Evolutionary conservation across 805 yeast species (phyloP), one percentile per base, ranked within the genome.

Genomic region (Lachancea lanzarotensis): DNA sequence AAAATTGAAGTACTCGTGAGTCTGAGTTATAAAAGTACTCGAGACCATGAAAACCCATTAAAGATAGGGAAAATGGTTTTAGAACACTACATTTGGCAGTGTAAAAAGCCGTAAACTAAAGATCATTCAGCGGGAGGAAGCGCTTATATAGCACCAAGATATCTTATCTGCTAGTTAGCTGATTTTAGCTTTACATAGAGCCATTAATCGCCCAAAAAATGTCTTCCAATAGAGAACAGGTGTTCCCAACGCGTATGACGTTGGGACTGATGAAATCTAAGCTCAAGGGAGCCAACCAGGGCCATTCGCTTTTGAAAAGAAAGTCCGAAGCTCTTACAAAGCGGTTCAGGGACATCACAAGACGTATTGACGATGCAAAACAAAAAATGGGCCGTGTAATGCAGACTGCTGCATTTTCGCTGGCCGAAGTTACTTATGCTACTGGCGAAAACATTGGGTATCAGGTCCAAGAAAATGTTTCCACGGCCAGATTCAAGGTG

Each of bases 241-340:
- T 90, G 38, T 90, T 90, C 67, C 96, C 98, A 29, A 90, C 98
- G 42, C 90, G 97, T 69, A 90, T 90, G 97, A 91, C 98, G 48
- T 78, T 91, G 55, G 89, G 95, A 40, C 66, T 86, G 48, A 93
- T 93, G 98, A 93, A 93, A 73, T 78, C 85, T 49, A 93, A 93
- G 68, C 78, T 93, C 63, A 91, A 90, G 69, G 98, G 98, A 45
- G 98, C 98, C 1, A 90, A 87, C 59, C 95, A 87, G 61, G 98
- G 98, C 31, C 95, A 93, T 66, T 85, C 95, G 13, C 73, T 91
- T 53, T 72, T 91, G 67, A 91, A 91, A 72, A 79, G 98, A 68
- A 91, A 91, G 66, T 89, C 97, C 5, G 98, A 91, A 69, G 98
- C 98, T 0, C 74, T 91, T 63, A 93, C 98, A 17, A 89, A 90